phyloP scores from a whole-genome alignment of 345 rosid species.

The Clarkia xantiana region DNA sequence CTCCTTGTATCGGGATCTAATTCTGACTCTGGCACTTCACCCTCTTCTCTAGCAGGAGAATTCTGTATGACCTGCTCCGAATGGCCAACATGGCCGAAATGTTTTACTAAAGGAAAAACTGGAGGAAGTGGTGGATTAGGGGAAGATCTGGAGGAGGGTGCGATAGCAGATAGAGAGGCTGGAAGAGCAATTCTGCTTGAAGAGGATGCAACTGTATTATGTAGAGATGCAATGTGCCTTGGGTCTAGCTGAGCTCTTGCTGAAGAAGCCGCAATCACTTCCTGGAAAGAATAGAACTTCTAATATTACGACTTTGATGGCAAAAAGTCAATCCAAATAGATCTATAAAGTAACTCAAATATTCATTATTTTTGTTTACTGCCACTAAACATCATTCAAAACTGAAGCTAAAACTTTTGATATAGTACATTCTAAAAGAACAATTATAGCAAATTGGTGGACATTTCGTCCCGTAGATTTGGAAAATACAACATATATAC shows the following conservation, averaged over 20 bases:
- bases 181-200: slow-evolving; percentile 41
- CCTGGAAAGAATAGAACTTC: slow-evolving; percentile 26
- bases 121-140: slow-evolving; percentile 42
- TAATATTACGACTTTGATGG: not conserved
- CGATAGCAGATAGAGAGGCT: slow-evolving; percentile 31
- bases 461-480: too few species aligned
- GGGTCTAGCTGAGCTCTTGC: slow-evolving; percentile 38
- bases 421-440: too few species aligned
- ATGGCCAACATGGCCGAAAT: slow-evolving; percentile 15
- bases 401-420: too few species aligned
- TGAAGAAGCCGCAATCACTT: slow-evolving; percentile 45
- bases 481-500: too few species aligned
- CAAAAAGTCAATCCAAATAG: not conserved
- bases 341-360: too few species aligned
- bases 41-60: slow-evolving; percentile 98
- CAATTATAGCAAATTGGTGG: too few species aligned
- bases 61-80: slow-evolving; percentile 63
- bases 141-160: slow-evolving; percentile 15
- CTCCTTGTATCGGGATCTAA: slow-evolving; percentile 95
- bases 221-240: slow-evolving; percentile 42
- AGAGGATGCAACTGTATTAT: slow-evolving; percentile 42
- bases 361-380: too few species aligned
- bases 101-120: slow-evolving; percentile 36
- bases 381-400: too few species aligned
- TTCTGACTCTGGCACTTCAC: slow-evolving; percentile 97